Conservation (phyloP, 2,329 filamentous ascomycete genomes). For the Fusarium circinatum region DNA sequence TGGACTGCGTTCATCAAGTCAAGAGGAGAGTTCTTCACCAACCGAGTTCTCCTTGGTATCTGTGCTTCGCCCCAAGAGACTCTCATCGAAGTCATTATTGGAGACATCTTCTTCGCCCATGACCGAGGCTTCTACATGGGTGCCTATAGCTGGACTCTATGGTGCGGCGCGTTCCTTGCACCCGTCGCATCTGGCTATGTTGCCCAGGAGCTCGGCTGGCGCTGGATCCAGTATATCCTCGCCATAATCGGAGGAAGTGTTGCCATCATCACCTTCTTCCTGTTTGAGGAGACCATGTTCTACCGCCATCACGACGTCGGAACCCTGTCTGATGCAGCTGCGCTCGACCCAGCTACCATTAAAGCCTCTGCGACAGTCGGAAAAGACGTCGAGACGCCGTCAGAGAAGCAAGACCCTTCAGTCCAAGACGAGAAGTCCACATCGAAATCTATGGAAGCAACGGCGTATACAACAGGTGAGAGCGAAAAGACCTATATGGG, state of each 20-base stretch:
- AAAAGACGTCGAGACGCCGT: background rate
- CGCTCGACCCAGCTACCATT: background rate
- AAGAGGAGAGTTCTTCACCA: slow-evolving; percentile 39
- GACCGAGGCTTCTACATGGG: slow-evolving; percentile 43
- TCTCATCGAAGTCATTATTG: slow-evolving; percentile 3
- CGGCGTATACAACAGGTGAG: background rate
- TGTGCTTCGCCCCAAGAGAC: slow-evolving; percentile 40
- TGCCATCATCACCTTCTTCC: slow-evolving; percentile 31
- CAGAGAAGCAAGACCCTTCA: background rate
- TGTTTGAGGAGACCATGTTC: slow-evolving; percentile 43
- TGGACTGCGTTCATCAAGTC: slow-evolving; percentile 37
- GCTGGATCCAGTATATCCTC: slow-evolving; percentile 42
- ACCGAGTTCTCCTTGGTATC: slow-evolving; percentile 37
- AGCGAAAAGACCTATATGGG: slow-evolving; percentile 14
- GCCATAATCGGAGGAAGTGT: slow-evolving; percentile 24
- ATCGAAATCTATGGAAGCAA: background rate
- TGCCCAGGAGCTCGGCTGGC: slow-evolving; percentile 29
- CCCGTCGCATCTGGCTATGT: slow-evolving; percentile 40
- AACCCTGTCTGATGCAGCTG: background rate
- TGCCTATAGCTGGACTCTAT: slow-evolving; percentile 38
- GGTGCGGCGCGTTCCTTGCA: slow-evolving; percentile 40
- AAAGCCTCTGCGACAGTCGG: background rate
- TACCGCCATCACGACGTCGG: slow-evolving; percentile 13
- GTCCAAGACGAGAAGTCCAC: background rate
- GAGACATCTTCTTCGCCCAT: slow-evolving; percentile 24